A percentile compares a stretch with the other conserved stretches of the same genome.
Conservation (phyloP, 2,329 filamentous ascomycete genomes). For the Xylaria sp. region DNA sequence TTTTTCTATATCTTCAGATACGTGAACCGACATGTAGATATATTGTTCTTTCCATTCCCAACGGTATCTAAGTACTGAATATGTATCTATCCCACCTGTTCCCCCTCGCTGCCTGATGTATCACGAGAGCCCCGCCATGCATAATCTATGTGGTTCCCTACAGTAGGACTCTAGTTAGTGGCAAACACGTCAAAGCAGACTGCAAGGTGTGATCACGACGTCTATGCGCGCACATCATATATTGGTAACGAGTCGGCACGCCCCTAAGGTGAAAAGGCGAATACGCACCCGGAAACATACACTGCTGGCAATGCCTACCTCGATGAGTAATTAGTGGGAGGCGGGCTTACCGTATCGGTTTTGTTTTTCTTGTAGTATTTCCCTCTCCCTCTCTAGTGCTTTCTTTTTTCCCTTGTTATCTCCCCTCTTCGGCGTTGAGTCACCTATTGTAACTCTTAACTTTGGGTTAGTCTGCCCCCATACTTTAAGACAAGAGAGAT, state of each 20-base stretch:
- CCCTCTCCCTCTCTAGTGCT: background rate
- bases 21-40: background rate
- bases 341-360: background rate
- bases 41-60: constrained; percentile 5
- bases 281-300: background rate
- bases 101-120: constrained; percentile 11
- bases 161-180: background rate
- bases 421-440: background rate
- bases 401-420: background rate
- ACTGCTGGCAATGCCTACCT: background rate
- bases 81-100: constrained; percentile 21
- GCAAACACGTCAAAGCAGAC: constrained; percentile 16
- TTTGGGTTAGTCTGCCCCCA: constrained; percentile 5
- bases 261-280: constrained; percentile 5
- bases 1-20: background rate
- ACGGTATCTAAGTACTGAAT: background rate
- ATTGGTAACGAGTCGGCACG: constrained; percentile 20
- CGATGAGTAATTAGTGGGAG: background rate
- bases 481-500: background rate
- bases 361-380: background rate
- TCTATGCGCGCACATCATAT: constrained; percentile 16
- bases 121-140: constrained; percentile 22
- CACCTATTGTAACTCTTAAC: background rate
- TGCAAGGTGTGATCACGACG: constrained; percentile 22
- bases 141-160: background rate